Conservation (phyloP, 768 basidiomycete species). For the Suillus sp. region DNA sequence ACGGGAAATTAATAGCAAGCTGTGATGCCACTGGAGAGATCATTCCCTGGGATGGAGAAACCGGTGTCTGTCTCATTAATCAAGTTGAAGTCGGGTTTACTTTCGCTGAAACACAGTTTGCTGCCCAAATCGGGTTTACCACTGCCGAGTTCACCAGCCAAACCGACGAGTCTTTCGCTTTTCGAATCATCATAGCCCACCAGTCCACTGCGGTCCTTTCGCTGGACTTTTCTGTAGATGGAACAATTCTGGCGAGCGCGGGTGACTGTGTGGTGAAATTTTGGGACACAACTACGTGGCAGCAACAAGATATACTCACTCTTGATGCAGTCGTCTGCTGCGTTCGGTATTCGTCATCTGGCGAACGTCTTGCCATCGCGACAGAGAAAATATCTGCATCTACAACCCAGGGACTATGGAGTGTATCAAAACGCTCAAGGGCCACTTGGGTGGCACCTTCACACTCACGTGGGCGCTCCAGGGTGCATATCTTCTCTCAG, state of each 20-base stretch:
- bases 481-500: not conserved
- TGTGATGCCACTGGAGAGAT: not conserved
- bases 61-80: not conserved
- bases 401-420: not conserved
- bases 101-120: not conserved
- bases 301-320: not conserved
- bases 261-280: not conserved
- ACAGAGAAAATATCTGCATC: not conserved
- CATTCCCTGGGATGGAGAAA: not conserved
- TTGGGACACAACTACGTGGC: not conserved
- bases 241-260: not conserved
- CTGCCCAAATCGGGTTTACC: not conserved
- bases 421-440: not conserved
- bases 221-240: not conserved
- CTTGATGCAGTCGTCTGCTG: not conserved
- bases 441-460: not conserved
- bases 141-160: no score
- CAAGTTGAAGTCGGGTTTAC: no score
- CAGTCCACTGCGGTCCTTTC: not conserved
- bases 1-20: not conserved
- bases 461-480: not conserved
- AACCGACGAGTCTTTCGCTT: not conserved
- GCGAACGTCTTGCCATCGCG: not conserved
- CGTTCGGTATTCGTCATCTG: not conserved
- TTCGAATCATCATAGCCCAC: not conserved